Base-by-base conservation (phyloP, 257 asterid genomes). In the Capsicum rhomboideum region DNA sequence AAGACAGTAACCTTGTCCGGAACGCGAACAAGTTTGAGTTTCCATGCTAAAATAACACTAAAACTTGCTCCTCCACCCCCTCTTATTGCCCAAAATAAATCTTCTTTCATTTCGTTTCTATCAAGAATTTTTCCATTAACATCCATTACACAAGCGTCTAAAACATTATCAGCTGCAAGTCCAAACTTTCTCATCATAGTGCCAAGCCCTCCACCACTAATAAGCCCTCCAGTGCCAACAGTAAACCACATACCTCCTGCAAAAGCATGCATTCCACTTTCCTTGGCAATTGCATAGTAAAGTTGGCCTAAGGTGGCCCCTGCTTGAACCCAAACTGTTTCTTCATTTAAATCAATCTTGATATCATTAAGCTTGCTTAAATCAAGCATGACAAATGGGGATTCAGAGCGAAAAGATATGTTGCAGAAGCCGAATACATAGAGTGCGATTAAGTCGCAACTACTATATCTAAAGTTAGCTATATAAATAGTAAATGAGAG, bases 271-370 rank as follows among this genome's bases (percentile, higher is more conserved):
- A 66, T 63, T 10, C 10, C 66, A 50, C 87, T 84, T 13, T 34
- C 8, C 4, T 67, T 37, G 12, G 74, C 58, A 6, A 84, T 67
- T 17, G 80, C 26, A 42, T 84, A 84, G 40, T 79, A 84, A 17
- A 84, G 80, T 69, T 84, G 74, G 1, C 87, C 81, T 4, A 84
- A 10, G 6, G 84, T 79, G 6, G 54, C 84, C 0, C 86, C 87
- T 2, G 72, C 61, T 26, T 84, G 63, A 37, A 68, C 87, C 87
- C 87, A 84, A 4, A 78, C 84, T 7, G 84, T 52, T 13, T 14
- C 42, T 28, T 79, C 61, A 0, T 64, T 10, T 6, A 46, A 16
- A 21, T 66, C 84, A 53, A 84, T 37, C 80, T 72, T 8, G 40
- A 72, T 44, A n/a, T 6, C 6, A 16, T 72, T 0, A 44, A 72